Conservation (phyloP, 2,329 filamentous ascomycete genomes). For the Orbilia quercus region DNA sequence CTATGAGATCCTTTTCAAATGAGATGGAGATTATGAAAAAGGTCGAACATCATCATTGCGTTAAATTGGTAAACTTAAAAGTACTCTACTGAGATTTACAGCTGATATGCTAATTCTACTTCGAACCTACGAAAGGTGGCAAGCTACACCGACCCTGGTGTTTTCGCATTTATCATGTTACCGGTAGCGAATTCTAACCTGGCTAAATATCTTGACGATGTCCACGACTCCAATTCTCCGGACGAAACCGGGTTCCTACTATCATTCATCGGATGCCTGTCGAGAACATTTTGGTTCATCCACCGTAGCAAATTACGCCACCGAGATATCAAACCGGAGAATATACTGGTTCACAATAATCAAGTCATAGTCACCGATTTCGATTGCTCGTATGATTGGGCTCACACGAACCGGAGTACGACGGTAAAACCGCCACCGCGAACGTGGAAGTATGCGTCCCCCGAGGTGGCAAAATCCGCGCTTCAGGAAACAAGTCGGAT, state of each 20-base stretch:
- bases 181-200: constrained; percentile 60
- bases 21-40: constrained; percentile 58
- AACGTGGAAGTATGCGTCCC: constrained; percentile 32
- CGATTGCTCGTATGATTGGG: constrained; percentile 59
- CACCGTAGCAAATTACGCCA: constrained; percentile 56
- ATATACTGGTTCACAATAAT: constrained; percentile 57
- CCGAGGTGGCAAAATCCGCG: constrained; percentile 10
- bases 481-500: constrained; percentile 6
- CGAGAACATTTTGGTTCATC: constrained; percentile 55
- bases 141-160: constrained; percentile 59
- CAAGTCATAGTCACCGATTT: constrained; percentile 58
- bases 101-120: neutral
- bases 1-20: constrained; percentile 40
- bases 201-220: constrained; percentile 32
- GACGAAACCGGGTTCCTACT: constrained; percentile 53
- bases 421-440: constrained; percentile 29
- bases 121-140: constrained; percentile 42
- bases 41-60: constrained; percentile 57
- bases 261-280: constrained; percentile 60
- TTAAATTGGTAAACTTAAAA: constrained; percentile 56
- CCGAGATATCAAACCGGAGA: constrained; percentile 59
- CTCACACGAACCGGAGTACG: constrained; percentile 51
- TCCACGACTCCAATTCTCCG: neutral
- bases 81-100: too few species aligned
- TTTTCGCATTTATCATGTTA: constrained; percentile 58